phyloP scores from a whole-genome alignment of 2,329 filamentous ascomycete species.

The Esteya vermicola region DNA sequence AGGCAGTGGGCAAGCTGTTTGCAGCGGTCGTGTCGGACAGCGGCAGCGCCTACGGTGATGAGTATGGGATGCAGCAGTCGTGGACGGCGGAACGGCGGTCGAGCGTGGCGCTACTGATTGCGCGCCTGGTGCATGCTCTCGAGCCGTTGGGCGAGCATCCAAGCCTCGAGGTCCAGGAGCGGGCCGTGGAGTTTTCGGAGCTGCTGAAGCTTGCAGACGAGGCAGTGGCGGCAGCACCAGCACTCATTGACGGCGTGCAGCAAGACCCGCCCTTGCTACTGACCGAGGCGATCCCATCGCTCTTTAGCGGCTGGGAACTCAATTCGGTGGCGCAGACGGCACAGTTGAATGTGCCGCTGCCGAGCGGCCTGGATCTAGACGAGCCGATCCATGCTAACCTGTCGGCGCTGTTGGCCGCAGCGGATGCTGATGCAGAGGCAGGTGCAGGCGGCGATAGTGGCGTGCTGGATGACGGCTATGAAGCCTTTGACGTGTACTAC shows the following conservation, averaged over 20 bases:
- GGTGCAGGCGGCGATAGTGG: slow-evolving; percentile 19
- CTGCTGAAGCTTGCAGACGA: slow-evolving; percentile 77
- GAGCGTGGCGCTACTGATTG: slow-evolving; percentile 61
- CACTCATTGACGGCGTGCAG: slow-evolving; percentile 34
- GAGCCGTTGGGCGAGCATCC: slow-evolving; percentile 71
- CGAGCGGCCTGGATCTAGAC: slow-evolving; percentile 63
- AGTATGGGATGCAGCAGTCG: slow-evolving; percentile 37
- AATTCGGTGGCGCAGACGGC: slow-evolving; percentile 79
- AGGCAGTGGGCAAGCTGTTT: slow-evolving; percentile 78
- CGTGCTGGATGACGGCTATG: slow-evolving; percentile 34
- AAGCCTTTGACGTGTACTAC: slow-evolving; percentile 48
- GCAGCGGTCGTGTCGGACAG: slow-evolving; percentile 54
- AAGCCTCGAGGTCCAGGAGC: slow-evolving; percentile 85
- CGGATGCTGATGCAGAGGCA: slow-evolving; percentile 22
- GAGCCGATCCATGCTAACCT: slow-evolving; percentile 69
- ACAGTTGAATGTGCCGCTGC: slow-evolving; percentile 73
- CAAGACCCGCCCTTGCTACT: slow-evolving; percentile 70
- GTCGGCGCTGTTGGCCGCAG: slow-evolving; percentile 47
- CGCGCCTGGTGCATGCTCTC: slow-evolving; percentile 66
- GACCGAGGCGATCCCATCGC: slow-evolving; percentile 75
- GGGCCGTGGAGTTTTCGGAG: slow-evolving; percentile 84
- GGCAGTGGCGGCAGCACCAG: slow-evolving; percentile 54
- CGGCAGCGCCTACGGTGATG: too few relatives aligned
- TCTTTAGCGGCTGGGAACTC: slow-evolving; percentile 77
- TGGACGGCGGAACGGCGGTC: slow-evolving; percentile 67